Base-by-base conservation (phyloP, 2,329 filamentous ascomycete genomes). In the Penicillium occitanis region DNA sequence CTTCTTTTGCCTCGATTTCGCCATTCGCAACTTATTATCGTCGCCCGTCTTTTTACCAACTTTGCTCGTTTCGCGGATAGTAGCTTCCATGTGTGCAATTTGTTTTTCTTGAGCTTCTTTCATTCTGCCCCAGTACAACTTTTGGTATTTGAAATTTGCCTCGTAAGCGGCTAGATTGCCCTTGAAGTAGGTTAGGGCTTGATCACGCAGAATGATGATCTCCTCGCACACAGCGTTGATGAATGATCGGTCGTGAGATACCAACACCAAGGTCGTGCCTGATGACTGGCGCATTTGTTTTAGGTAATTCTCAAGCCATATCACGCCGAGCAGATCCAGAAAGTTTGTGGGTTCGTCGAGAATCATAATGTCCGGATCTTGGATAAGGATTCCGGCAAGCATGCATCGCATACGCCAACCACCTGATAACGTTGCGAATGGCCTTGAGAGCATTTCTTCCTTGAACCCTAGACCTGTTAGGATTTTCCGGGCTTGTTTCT, bases 261-360 rank as follows among this genome's bases (percentile, higher is more conserved):
- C 91, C 0, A 95, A 81, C 17, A 96, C 82, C 1, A 95, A 83
- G 0, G 91, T 95, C 0, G 83, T 86, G 1, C 82, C 78, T 0
- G 83, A 78, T 0, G 76, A 76, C 22, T 87, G 84, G 3, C 83
- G 82, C 2, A 89, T 76, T 44, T 85, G 81, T 62, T 80, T 80
- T 10, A 96, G 85, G 73, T 93, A 89, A 13, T 85, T 85, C 73
- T 96, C 90, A 0, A 97, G 82, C 91, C 92, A 96, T 65, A 96
- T 87, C 66, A 96, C 93, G 0, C 91, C 91, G 0, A 93, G 84
- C 0, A 96, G 81, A 72, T 96, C 92, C 1, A 96, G 84, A 73
- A 92, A 96, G 73, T 96, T 96, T 40, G 92, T 96, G 0, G 92
- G 92, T 74, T 96, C 92, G 75, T 96, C 92, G 1, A 96, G 86